Percentiles rank a stretch among this genome's conserved stretches.
Conservation (phyloP, 176 grass and related monocot species). For the Triticum urartu region DNA sequence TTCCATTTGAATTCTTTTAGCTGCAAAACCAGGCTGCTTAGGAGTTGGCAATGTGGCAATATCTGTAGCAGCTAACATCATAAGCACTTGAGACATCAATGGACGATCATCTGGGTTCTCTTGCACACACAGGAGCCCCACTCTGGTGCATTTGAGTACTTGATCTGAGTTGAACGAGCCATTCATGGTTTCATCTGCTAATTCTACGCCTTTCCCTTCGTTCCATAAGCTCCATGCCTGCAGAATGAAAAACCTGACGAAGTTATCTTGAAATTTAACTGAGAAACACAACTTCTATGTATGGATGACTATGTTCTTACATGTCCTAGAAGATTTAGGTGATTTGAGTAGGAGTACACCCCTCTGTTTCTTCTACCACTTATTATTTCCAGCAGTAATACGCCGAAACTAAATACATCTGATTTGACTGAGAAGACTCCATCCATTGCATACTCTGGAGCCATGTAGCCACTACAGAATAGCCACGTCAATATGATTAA, state of each 20-base stretch:
- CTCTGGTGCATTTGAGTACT: slow-evolving; percentile 46
- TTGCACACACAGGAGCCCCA: slow-evolving; percentile 61
- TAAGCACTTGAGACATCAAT: slow-evolving; percentile 55
- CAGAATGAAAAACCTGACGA: background rate
- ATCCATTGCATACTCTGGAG: slow-evolving; percentile 73
- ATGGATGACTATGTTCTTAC: slow-evolving; percentile 30
- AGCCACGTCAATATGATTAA: slow-evolving; percentile 1
- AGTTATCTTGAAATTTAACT: background rate
- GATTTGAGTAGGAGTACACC: slow-evolving; percentile 36
- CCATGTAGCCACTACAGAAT: slow-evolving; percentile 66
- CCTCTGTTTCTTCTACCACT: slow-evolving; percentile 68
- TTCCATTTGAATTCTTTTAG: slow-evolving; percentile 42
- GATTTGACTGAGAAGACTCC: slow-evolving; percentile 66
- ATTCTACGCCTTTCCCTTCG: slow-evolving; percentile 45
- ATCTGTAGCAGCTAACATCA: slow-evolving; percentile 54
- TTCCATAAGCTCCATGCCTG: slow-evolving; percentile 72
- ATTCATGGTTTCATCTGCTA: slow-evolving; percentile 61
- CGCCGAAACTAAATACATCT: slow-evolving; percentile 69
- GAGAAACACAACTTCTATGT: background rate
- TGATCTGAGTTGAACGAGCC: slow-evolving; percentile 40
- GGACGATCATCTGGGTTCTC: slow-evolving; percentile 65
- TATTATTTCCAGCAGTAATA: slow-evolving; percentile 63
- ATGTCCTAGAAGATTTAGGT: slow-evolving; percentile 61
- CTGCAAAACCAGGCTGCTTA: slow-evolving; percentile 62
- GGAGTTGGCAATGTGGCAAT: slow-evolving; percentile 41